Evolutionary conservation across 1,284 basidiomycete species (phyloP), one percentile per base, ranked within the genome.

Genomic region (Pulchroboletus neoregius): DNA sequence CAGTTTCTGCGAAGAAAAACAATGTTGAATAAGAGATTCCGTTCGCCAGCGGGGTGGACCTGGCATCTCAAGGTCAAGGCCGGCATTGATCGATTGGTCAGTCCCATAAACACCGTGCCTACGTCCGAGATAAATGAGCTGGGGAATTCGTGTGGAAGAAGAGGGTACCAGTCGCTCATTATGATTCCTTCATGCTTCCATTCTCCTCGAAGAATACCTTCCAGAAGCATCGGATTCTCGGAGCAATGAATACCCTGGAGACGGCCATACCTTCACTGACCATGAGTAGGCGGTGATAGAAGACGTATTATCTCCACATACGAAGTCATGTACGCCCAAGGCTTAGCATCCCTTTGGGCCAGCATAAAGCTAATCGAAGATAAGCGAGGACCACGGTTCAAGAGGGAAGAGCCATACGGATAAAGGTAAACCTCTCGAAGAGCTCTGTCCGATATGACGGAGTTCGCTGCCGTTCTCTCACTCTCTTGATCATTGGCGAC

Each of bases 371-470:
- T 33, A 16, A 33, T 5, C 20, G 20, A 33, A 46, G 32, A 33
- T 37, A 24, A 27, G 41, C 31, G 27, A 46, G 32, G 43, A 15
- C 35, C 26, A 22, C 18, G 38, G 23, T 4, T 26, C 13, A 20
- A 20, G 18, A 22, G 20, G 8, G 33, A 35, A 56, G 4, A 45
- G 52, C 66, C 75, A 53, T 69, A 84, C 70, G 84, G 83, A 59
- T 82, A 80, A 16, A 87, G 70, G 62, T 87, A 87, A 39, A 88
- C 71, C 62, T 87, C 84, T 46, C 84, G 74, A 18, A 87, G 66
- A 20, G 83, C 80, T 36, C 84, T 71, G 31, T 79, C 75, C 16
- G 77, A 26, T 51, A 87, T 65, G 31, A 83, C 32, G 16, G 32
- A 80, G 32, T 84, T 76, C 3, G 76, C 78, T 23, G 78, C 78